Conservation (phyloP, 2,329 filamentous ascomycete genomes). For the Sphaerulina musiva region DNA sequence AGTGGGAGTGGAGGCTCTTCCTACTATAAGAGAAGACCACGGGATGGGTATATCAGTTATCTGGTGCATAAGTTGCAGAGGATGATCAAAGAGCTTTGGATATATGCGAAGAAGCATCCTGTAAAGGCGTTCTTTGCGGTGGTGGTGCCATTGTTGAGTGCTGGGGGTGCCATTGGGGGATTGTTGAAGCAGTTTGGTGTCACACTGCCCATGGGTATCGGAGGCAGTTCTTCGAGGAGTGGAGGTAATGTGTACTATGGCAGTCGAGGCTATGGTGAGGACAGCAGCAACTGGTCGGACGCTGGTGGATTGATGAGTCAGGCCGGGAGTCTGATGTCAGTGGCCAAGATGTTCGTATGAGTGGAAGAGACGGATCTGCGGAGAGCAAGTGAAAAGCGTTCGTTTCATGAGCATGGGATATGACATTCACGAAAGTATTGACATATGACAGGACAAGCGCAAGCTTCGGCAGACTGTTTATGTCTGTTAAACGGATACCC, state of each 20-base stretch:
- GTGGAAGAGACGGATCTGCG: neutral
- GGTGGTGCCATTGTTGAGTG: conserved; percentile 75
- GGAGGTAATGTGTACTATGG: conserved; percentile 6
- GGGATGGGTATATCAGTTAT: conserved; percentile 68
- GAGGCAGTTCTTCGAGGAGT: conserved; percentile 23
- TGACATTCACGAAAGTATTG: conserved; percentile 4
- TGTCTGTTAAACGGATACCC: neutral
- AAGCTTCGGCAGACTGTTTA: conserved; percentile 3
- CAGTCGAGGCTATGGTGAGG: conserved; percentile 35
- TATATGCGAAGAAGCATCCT: conserved; percentile 76
- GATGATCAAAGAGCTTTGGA: conserved; percentile 70
- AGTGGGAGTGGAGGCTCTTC: conserved; percentile 53
- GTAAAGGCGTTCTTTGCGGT: conserved; percentile 84
- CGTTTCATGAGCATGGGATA: neutral
- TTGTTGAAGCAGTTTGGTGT: conserved; percentile 75
- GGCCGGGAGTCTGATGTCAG: conserved; percentile 44
- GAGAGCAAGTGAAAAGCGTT: neutral
- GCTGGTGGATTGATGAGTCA: conserved; percentile 40
- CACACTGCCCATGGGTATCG: conserved; percentile 56
- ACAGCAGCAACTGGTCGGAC: conserved; percentile 24
- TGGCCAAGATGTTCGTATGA: conserved; percentile 50
- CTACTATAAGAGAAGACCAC: conserved; percentile 72
- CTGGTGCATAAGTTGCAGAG: conserved; percentile 69
- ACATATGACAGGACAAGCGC: conserved; percentile 7
- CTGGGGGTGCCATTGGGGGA: conserved; percentile 69